Conservation (phyloP, 23 red algal genomes). For the Chondrus crispus region DNA sequence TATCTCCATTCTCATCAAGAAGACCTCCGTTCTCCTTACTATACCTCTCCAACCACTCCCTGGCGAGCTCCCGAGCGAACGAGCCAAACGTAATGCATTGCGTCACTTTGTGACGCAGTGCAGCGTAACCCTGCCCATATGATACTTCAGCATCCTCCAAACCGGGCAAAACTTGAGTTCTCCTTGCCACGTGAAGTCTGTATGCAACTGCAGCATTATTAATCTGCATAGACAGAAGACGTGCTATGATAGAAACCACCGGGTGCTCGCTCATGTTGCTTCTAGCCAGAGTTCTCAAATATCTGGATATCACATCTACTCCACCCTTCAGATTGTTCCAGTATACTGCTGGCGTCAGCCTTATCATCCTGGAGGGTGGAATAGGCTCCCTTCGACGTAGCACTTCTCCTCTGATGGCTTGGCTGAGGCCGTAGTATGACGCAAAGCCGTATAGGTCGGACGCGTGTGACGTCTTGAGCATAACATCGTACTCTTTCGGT, state of each 20-base stretch:
- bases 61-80: not conserved
- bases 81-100: not conserved
- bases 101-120: not conserved
- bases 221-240: conserved; percentile 5
- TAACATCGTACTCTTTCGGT: not conserved
- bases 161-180: not conserved
- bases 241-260: not conserved
- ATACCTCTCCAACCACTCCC: not conserved
- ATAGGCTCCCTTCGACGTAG: too few relatives aligned
- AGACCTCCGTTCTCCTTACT: not conserved
- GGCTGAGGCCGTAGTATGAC: not conserved
- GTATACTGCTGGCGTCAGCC: not conserved
- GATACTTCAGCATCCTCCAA: too few relatives aligned
- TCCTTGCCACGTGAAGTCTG: not conserved
- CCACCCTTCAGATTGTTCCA: not conserved
- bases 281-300: not conserved
- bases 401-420: not conserved
- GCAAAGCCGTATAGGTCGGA: not conserved
- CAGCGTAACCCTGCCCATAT: not conserved
- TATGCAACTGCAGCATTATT: conserved; percentile 7
- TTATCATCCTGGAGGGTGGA: conserved; percentile 9
- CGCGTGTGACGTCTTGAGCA: conserved; percentile 13
- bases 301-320: not conserved
- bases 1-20: not conserved
- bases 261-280: not conserved